Conservation (phyloP, 176 grass and related monocot species). For the Puccinellia tenuiflora region DNA sequence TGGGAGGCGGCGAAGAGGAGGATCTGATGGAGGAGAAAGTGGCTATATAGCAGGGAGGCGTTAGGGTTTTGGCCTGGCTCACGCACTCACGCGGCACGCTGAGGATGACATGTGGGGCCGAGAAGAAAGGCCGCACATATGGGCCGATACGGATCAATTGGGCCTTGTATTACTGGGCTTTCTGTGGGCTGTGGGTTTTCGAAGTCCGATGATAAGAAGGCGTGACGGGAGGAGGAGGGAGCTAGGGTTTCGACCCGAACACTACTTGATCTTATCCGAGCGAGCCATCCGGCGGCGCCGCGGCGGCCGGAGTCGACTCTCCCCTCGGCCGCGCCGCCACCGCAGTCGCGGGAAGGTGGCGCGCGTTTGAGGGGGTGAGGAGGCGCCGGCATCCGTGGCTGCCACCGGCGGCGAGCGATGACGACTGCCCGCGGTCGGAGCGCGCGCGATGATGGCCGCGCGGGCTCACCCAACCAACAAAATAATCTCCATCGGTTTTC, state of each 20-base stretch:
- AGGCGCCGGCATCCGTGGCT: background rate
- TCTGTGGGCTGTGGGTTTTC: background rate
- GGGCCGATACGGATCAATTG: background rate
- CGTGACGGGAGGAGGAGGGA: background rate
- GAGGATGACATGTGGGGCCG: background rate
- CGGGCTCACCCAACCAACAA: conserved; percentile 20
- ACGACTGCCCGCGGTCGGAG: conserved; percentile 50
- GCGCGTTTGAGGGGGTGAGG: background rate
- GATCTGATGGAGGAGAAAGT: background rate
- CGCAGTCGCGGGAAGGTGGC: conserved; percentile 2
- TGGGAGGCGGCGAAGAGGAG: background rate
- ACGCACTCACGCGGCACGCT: no score
- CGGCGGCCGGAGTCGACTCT: conserved; percentile 14
- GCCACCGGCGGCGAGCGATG: conserved; percentile 19
- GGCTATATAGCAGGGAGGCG: background rate
- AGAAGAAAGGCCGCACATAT: rapidly evolving
- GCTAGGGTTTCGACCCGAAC: conserved; percentile 36
- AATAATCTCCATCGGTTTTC: background rate
- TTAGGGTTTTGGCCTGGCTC: conserved; percentile 32
- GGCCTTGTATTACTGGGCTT: background rate
- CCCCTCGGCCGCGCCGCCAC: background rate
- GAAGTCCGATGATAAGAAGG: conserved; percentile 9
- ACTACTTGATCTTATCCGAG: conserved; percentile 59
- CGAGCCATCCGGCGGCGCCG: conserved; percentile 15
- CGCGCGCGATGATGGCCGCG: conserved; percentile 35